These are phyloP conservation scores for Carex cristatella DNA, from an alignment of 176 grass and related monocot species.

Conservation along the genomic window DNA sequence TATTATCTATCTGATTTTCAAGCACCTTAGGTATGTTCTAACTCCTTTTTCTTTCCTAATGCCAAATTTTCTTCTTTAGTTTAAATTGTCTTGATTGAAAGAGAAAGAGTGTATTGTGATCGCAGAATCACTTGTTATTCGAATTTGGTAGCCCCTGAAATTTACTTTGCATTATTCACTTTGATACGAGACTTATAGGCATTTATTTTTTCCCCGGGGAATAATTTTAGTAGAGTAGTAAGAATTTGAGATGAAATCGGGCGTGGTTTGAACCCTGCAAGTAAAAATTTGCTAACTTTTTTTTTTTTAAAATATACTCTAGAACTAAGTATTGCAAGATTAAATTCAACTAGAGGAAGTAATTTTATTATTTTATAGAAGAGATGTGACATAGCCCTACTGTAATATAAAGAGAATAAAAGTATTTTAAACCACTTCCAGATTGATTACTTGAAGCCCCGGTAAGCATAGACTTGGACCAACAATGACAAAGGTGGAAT, in stretches of 20 bases:
- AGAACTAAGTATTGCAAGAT: background rate
- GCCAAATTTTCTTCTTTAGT: background rate
- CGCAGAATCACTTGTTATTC: background rate
- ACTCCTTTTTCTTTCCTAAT: no score
- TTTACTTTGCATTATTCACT: background rate
- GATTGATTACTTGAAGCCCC: background rate
- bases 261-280: background rate
- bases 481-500: background rate
- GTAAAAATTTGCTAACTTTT: background rate
- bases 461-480: background rate
- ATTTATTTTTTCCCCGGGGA: background rate
- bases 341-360: background rate
- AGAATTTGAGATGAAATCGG: background rate
- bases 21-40: conserved; percentile 62
- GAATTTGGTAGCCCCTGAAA: background rate
- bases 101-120: background rate
- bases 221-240: background rate
- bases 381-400: background rate
- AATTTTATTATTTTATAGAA: background rate
- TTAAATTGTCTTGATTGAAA: background rate
- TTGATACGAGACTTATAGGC: background rate
- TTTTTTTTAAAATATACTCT: background rate
- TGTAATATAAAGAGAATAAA: background rate
- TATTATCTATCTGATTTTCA: conserved; percentile 90
- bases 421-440: background rate